Percentiles rank a stretch among this genome's conserved stretches.
Conservation (phyloP, 2,329 filamentous ascomycete species). For the Sporothrix dimorphospora region DNA sequence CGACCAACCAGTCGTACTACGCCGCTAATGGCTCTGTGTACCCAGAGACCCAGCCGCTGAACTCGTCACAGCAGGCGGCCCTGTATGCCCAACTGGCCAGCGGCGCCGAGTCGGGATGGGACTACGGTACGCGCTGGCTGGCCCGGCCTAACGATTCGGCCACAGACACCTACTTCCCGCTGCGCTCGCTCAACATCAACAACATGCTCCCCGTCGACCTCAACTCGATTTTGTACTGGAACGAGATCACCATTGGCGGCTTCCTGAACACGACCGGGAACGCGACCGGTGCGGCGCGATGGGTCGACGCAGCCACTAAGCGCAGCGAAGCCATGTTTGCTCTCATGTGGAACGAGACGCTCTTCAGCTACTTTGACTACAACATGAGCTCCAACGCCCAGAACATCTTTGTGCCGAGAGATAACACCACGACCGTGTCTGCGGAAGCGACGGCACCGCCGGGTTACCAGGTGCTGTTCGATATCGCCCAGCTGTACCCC, state of each 20-base stretch:
- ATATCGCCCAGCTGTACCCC: slow-evolving; percentile 65
- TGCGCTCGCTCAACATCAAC: slow-evolving; percentile 63
- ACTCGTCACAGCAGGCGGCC: slow-evolving; percentile 53
- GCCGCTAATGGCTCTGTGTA: slow-evolving; percentile 61
- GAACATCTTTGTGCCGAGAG: slow-evolving; percentile 56
- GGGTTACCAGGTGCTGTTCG: slow-evolving; percentile 61
- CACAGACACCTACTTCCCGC: slow-evolving; percentile 64
- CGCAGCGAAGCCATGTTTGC: slow-evolving; percentile 65
- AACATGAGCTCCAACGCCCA: slow-evolving; percentile 63
- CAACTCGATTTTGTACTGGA: slow-evolving; percentile 69
- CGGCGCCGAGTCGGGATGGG: slow-evolving; percentile 68
- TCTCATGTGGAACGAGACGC: slow-evolving; percentile 66
- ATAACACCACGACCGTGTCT: slow-evolving; percentile 49
- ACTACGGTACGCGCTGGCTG: slow-evolving; percentile 65
- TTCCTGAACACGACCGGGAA: slow-evolving; percentile 59
- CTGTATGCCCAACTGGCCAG: slow-evolving; percentile 66
- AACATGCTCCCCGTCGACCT: slow-evolving; percentile 66
- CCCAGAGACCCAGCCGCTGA: slow-evolving; percentile 54
- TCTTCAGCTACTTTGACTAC: slow-evolving; percentile 69
- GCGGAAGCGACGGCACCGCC: slow-evolving; percentile 53
- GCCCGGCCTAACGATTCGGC: slow-evolving; percentile 60
- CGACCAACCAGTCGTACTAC: slow-evolving; percentile 67
- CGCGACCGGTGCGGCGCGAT: slow-evolving; percentile 51
- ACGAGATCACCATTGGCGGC: slow-evolving; percentile 61
- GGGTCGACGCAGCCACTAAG: slow-evolving; percentile 52